phyloP scores from a whole-genome alignment of 176 grass and related monocot species.

The Elymus sibiricus region DNA sequence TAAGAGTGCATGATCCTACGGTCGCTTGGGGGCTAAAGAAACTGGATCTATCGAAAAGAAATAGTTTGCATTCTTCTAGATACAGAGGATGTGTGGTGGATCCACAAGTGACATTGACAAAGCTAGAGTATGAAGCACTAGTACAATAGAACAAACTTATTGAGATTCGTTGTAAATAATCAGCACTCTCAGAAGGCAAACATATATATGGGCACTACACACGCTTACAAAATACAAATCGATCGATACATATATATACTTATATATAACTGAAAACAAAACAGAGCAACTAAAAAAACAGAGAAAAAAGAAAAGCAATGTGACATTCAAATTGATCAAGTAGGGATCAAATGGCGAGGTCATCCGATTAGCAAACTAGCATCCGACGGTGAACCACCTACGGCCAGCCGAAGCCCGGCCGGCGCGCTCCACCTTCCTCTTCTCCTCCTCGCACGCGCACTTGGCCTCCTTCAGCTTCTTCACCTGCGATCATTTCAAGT shows the following conservation, averaged over 20 bases:
- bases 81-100: neutral
- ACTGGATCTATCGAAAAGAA: neutral
- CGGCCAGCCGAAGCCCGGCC: neutral
- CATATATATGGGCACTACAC: neutral
- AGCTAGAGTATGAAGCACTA: neutral
- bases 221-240: neutral
- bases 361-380: neutral
- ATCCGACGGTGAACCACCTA: conserved; percentile 41
- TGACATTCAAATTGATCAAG: no score
- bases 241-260: neutral
- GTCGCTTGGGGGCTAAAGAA: neutral
- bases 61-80: neutral
- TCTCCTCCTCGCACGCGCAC: conserved; percentile 28
- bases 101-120: neutral
- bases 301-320: no score
- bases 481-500: neutral
- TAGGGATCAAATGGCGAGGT: no score
- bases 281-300: no score
- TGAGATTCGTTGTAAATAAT: neutral
- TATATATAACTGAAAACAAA: neutral
- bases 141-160: neutral
- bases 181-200: neutral
- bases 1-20: no score
- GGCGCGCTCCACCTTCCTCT: conserved; percentile 25
- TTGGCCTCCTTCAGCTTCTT: conserved; percentile 33